A percentile compares a stretch with the other conserved stretches of the same genome.
Conservation (phyloP, 805 yeast genomes). For the Saccharomycopsis malanga region DNA sequence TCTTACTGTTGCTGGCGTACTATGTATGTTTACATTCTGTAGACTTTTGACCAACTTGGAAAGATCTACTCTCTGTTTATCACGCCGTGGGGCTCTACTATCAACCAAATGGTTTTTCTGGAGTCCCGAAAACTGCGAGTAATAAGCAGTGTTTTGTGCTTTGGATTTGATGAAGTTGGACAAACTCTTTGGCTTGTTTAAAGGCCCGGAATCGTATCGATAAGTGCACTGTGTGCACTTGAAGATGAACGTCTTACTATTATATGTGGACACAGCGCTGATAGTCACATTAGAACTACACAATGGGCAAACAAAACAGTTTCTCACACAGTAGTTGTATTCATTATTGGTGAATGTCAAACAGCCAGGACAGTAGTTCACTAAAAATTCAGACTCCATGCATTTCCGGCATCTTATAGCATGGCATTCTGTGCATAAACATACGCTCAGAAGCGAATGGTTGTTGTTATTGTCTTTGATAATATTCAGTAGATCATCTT, state of each 20-base stretch:
- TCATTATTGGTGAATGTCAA: slow-evolving; percentile 12
- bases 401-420: slow-evolving; percentile 28
- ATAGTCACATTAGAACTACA: slow-evolving; percentile 25
- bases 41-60: not conserved
- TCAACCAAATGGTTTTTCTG: slow-evolving; percentile 21
- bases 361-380: slow-evolving; percentile 29
- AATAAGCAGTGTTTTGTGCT: slow-evolving; percentile 5
- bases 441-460: slow-evolving; percentile 22
- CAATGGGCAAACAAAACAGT: slow-evolving; percentile 32
- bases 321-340: slow-evolving; percentile 25
- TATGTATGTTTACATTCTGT: not conserved
- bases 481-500: not conserved
- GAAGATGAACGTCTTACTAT: slow-evolving; percentile 34
- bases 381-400: slow-evolving; percentile 22
- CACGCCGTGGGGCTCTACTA: not conserved
- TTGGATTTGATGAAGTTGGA: slow-evolving; percentile 26
- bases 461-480: slow-evolving; percentile 23
- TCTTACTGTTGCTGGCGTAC: not conserved
- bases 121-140: slow-evolving; percentile 19
- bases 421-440: slow-evolving; percentile 28
- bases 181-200: slow-evolving; percentile 38
- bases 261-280: slow-evolving; percentile 22
- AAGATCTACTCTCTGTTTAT: not conserved
- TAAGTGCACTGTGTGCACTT: slow-evolving; percentile 34
- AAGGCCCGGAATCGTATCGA: slow-evolving; percentile 31